Conservation (phyloP, 768 basidiomycete genomes). For the Boletus tylopilopsis region DNA sequence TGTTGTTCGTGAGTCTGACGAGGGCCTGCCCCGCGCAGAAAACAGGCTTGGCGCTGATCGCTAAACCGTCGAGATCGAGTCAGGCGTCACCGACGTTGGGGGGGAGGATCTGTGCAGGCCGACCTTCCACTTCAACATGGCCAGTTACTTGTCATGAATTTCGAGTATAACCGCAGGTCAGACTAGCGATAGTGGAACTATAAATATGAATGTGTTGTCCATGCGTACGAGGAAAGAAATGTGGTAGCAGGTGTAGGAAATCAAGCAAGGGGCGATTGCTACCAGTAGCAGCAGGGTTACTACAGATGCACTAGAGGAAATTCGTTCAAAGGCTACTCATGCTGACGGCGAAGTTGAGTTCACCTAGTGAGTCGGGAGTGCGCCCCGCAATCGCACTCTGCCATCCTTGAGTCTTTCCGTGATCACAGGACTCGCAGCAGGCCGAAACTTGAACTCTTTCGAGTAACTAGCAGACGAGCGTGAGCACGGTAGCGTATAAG, state of each 20-base stretch:
- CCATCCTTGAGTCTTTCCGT: conserved; percentile 76
- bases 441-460: conserved; percentile 75
- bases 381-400: conserved; percentile 65
- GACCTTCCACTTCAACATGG: neutral
- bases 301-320: neutral
- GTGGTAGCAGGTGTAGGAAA: neutral
- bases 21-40: no score
- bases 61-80: no score
- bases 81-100: no score
- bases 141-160: neutral
- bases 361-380: conserved; percentile 34
- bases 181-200: neutral
- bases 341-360: neutral
- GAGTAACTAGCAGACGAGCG: conserved; percentile 62
- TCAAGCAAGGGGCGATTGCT: neutral
- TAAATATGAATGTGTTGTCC: neutral
- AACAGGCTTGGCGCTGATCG: no score
- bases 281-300: neutral
- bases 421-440: conserved; percentile 81
- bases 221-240: neutral
- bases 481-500: neutral
- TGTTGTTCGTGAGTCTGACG: no score
- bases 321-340: neutral
- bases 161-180: neutral
- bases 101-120: no score